Evolutionary conservation across 1,284 basidiomycete genomes (phyloP).

Genomic region (Bjerkandera adusta): DNA sequence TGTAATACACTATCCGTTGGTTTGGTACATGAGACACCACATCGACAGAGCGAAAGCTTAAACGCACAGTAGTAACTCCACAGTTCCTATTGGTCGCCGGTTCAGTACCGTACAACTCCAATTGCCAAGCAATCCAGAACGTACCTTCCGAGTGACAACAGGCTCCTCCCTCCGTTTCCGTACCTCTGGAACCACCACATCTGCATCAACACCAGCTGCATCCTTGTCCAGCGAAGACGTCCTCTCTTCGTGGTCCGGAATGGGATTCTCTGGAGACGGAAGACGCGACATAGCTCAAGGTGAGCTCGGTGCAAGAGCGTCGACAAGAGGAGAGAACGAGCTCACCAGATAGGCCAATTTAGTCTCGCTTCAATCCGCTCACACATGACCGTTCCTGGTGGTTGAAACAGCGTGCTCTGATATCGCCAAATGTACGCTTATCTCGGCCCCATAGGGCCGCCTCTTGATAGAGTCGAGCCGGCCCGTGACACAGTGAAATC

Average conservation of each 20-base stretch:
- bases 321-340: too few relatives aligned
- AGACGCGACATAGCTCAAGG: slow-evolving; percentile 13
- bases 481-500: too few relatives aligned
- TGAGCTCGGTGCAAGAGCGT: too few relatives aligned
- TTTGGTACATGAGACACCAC: neutral
- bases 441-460: too few relatives aligned
- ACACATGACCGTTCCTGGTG: too few relatives aligned
- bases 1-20: slow-evolving; percentile 59
- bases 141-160: slow-evolving; percentile 30
- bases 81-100: slow-evolving; percentile 43
- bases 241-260: slow-evolving; percentile 2
- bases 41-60: neutral
- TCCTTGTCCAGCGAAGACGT: slow-evolving; percentile 8
- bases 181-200: slow-evolving; percentile 5
- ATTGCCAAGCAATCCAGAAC: slow-evolving; percentile 6
- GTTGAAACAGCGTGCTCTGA: too few relatives aligned
- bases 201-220: neutral
- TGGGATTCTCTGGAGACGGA: slow-evolving; percentile 10
- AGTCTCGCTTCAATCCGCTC: too few relatives aligned
- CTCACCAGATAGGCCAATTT: too few relatives aligned
- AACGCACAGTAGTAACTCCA: slow-evolving; percentile 71
- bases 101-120: neutral
- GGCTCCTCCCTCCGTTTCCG: slow-evolving; percentile 25
- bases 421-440: too few relatives aligned
- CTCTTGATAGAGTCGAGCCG: too few relatives aligned